Conservation (phyloP, 2,329 filamentous ascomycete species). For the Colletotrichum gigasporum region DNA sequence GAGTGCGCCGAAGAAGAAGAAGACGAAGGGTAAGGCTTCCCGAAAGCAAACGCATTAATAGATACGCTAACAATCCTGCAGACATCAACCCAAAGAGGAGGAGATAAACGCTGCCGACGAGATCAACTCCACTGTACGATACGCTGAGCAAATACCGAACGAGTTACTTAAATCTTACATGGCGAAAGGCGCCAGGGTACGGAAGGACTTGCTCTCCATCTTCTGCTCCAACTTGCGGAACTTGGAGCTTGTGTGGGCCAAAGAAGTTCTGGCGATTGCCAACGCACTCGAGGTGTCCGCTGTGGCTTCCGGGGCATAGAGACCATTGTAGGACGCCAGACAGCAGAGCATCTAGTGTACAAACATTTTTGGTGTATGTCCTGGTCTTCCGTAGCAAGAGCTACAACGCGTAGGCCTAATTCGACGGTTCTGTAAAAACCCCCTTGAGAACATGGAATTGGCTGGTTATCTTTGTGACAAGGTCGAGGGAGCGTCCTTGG, state of each 20-base stretch:
- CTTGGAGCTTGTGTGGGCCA: not conserved
- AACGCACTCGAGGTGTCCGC: not conserved
- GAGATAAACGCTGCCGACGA: slow-evolving; percentile 33
- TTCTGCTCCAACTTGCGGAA: not conserved
- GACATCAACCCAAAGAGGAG: slow-evolving; percentile 57
- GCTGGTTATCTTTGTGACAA: not conserved
- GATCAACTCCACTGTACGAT: slow-evolving; percentile 21
- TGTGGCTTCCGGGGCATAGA: not conserved
- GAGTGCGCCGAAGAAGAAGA: slow-evolving; percentile 89
- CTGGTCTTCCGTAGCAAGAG: slow-evolving; percentile 1
- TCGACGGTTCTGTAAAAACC: not conserved
- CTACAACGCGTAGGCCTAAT: not conserved
- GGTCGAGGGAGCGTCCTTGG: no score
- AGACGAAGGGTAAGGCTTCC: slow-evolving; percentile 47
- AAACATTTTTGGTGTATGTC: not conserved
- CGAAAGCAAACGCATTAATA: not conserved
- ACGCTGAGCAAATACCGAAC: slow-evolving; percentile 13
- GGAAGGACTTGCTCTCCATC: not conserved
- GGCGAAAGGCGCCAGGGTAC: not conserved
- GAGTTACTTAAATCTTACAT: not conserved
- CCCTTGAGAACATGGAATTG: not conserved
- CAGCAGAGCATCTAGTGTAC: slow-evolving; percentile 1
- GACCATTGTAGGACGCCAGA: not conserved
- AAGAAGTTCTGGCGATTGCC: no score
- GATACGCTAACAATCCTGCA: slow-evolving; percentile 41